phyloP scores from a whole-genome alignment of 2,329 filamentous ascomycete genomes.

The Stachybotrys chlorohalonatus region DNA sequence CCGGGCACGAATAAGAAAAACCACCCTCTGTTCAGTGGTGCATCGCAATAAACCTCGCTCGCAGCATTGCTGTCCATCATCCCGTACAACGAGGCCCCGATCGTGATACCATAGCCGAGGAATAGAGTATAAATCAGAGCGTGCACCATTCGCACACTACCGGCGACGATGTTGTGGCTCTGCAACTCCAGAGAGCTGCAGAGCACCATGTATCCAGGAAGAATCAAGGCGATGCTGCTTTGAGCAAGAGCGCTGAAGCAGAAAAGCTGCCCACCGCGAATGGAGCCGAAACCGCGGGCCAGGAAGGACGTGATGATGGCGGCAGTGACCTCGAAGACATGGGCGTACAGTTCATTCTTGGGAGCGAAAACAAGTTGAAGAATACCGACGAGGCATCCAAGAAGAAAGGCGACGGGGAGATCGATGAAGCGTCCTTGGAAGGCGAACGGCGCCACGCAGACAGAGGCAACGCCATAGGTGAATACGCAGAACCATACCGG shows the following conservation, averaged over 20 bases:
- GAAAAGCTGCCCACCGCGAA: slow-evolving; percentile 48
- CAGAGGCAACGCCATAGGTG: slow-evolving; percentile 68
- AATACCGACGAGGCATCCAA: slow-evolving; percentile 65
- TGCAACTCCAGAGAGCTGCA: slow-evolving; percentile 55
- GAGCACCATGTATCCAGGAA: slow-evolving; percentile 48
- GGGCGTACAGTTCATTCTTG: slow-evolving; percentile 59
- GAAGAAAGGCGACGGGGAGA: slow-evolving; percentile 64
- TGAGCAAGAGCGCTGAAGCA: slow-evolving; percentile 66
- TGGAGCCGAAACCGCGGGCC: slow-evolving; percentile 60
- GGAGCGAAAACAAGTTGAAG: slow-evolving; percentile 69
- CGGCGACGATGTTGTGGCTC: slow-evolving; percentile 60
- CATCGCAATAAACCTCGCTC: slow-evolving; percentile 29
- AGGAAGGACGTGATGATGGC: slow-evolving; percentile 60
- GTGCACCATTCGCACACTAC: slow-evolving; percentile 67
- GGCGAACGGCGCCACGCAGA: slow-evolving; percentile 69
- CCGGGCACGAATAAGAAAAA: slow-evolving; percentile 66
- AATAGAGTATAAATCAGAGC: slow-evolving; percentile 69
- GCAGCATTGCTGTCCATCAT: slow-evolving; percentile 49
- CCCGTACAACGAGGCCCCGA: slow-evolving; percentile 58
- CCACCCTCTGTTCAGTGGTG: slow-evolving; percentile 33
- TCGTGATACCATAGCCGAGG: slow-evolving; percentile 65
- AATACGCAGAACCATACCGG: slow-evolving; percentile 47
- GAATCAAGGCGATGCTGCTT: slow-evolving; percentile 65
- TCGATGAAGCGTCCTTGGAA: slow-evolving; percentile 72
- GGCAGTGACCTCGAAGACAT: slow-evolving; percentile 44